Evolutionary conservation across 352 stramenopile genomes (phyloP), one percentile per base, ranked within the genome.

Genomic region (Phytophthora megakarya): DNA sequence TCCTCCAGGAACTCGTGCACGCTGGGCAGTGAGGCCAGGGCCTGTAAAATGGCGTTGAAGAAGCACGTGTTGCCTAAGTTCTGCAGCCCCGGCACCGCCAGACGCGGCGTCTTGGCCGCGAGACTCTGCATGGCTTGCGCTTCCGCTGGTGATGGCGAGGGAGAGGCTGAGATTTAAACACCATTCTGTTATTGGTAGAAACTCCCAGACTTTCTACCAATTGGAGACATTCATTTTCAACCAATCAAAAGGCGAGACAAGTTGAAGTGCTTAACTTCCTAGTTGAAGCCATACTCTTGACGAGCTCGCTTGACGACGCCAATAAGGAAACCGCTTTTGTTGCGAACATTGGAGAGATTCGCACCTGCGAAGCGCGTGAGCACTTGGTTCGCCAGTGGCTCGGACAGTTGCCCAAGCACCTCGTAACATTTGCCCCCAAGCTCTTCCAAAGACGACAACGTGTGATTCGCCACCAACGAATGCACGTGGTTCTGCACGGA

Each of bases 61-160:
- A 93, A 96, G 73, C 88, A 96, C 45, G 88, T 94, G 65, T 96
- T 96, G 66, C 88, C 87, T n/a, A 96, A 71, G 61, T 96, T 96
- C 65, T 90, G 75, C 37, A 96, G 78, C n/a, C 88, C 88, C 1
- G 85, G 60, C 16, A 68, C 51, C 3, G 55, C 37, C 25, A 68
- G 26, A 12, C 63, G 62, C 49, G 48, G 60, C 56, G 56, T 64
- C 62, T 68, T 65, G 51, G 56, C 55, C 33, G 49, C 67, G 38
- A 71, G 43, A 48, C 49, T 67, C 32, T 35, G 23, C 61, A 70
- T 75, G 40, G 19, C 40, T 47, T 33, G 40, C 40, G 40, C 42
- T 49, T 49, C 42, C 15, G 23, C 2, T 37, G 40, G 12, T 47
- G 40, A 40, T 37, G 7, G 35, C 5, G n/a, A 47, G 21, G 40